A percentile compares a stretch with the other conserved stretches of the same genome.
These are phyloP conservation scores for Chalciporus chontae DNA, from an alignment of 768 basidiomycete species.

Conservation along the genomic window DNA sequence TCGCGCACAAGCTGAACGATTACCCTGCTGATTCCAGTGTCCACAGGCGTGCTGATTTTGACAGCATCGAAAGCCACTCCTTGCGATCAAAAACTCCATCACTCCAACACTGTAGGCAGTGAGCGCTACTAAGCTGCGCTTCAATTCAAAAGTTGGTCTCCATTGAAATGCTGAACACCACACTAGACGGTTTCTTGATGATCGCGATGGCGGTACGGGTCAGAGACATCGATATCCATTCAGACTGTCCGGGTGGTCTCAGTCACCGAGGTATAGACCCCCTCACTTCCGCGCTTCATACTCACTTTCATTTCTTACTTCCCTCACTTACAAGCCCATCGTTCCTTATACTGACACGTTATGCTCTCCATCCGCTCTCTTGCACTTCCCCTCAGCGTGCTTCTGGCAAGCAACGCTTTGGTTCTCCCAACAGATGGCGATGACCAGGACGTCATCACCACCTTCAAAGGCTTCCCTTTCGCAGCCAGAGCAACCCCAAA, in stretches of 20 bases:
- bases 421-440: constrained; percentile 5
- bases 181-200: too few relatives aligned
- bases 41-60: too few relatives aligned
- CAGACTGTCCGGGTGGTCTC: neutral
- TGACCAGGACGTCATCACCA: neutral
- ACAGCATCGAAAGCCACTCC: too few relatives aligned
- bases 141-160: too few relatives aligned
- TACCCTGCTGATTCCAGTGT: too few relatives aligned
- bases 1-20: too few relatives aligned
- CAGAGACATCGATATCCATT: neutral
- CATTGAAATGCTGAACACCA: too few relatives aligned
- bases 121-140: too few relatives aligned
- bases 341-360: neutral
- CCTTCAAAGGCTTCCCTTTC: constrained; percentile 21
- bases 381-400: constrained; percentile 16
- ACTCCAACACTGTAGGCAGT: too few relatives aligned
- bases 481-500: constrained; percentile 14
- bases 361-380: constrained; percentile 17
- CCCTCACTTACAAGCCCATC: neutral
- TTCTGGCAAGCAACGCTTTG: constrained; percentile 32
- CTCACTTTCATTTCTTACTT: neutral
- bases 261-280: neutral
- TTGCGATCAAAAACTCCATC: too few relatives aligned
- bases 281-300: neutral
- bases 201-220: too few relatives aligned